Evolutionary conservation across 2,329 filamentous ascomycete species (phyloP).

Genomic region (Epichloe aotearoae): DNA sequence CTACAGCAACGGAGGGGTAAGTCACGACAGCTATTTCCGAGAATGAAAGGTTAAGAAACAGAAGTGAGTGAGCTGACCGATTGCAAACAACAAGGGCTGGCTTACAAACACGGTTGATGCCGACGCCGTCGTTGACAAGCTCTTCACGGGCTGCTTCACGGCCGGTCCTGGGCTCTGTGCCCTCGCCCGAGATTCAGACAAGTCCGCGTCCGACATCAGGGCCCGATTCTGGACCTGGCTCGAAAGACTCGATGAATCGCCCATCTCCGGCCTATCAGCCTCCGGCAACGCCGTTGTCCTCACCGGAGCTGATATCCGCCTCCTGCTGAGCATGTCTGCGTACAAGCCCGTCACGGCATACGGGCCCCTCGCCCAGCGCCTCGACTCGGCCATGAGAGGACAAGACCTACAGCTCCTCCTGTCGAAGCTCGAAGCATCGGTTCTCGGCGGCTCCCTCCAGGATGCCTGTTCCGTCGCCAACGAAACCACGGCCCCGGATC

Average conservation of each 20-base stretch:
- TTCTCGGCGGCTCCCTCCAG: constrained; percentile 9
- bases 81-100: constrained; percentile 17
- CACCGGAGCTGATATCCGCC: constrained; percentile 18
- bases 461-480: constrained; percentile 10
- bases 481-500: background rate
- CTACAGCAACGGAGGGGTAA: constrained; percentile 18
- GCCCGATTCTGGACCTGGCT: constrained; percentile 20
- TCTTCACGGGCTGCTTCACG: constrained; percentile 24
- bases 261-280: constrained; percentile 11
- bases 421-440: background rate
- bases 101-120: constrained; percentile 24
- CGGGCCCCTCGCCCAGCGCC: constrained; percentile 3
- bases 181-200: constrained; percentile 15
- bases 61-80: too few species aligned
- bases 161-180: constrained; percentile 16
- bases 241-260: constrained; percentile 14
- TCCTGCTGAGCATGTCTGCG: constrained; percentile 14
- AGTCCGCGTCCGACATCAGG: constrained; percentile 15
- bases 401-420: constrained; percentile 6
- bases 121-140: constrained; percentile 19
- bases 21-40: constrained; percentile 6
- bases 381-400: constrained; percentile 11
- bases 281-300: constrained; percentile 15
- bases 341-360: constrained; percentile 17
- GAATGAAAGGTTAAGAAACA: background rate